Evolutionary conservation across 78 protist genomes (phyloP), one percentile per base, ranked within the genome.

Genomic region (Guillardia theta): DNA sequence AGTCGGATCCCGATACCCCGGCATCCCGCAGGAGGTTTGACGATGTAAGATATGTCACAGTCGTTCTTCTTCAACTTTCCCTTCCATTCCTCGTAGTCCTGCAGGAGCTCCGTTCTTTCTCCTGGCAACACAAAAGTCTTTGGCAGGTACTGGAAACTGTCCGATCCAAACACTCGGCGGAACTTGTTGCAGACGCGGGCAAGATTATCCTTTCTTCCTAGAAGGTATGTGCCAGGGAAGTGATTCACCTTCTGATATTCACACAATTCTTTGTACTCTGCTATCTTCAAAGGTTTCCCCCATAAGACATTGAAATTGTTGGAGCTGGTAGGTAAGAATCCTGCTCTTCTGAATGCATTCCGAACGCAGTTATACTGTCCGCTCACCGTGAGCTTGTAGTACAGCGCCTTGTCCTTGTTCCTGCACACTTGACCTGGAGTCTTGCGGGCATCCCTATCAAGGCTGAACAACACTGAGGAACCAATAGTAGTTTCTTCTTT

Each of bases 211-310:
- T 90, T 90, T n/a, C 50, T 39, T 36, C 77, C 48, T 12, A 90
- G 50, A 48, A 45, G n/a, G 93, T 43, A 90, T 9, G 43, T 41
- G 21, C 93, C 53, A 0, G 93, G 93, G 50, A 53, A 90, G 93
- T 90, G 93, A 50, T 90, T 90, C 19, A 58, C 76, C 41, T 10
- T 4, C 93, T 90, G 93, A 47, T 48, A 53, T 24, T 5, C 39
- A 43, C 48, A 33, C 64, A 80, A 30, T 4, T 80, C 90, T 33
- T 80, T 80, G 90, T 45, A 80, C 90, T 80, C 36, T 2, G 83
- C 46, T 22, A 22, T 24, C 83, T 70, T 70, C 83, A 70, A 43
- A 22, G 83, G 83, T 43, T 33, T 70, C 46, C 83, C 83, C 83
- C 83, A 70, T 43, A 70, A 22, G 36, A 70, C 83, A 2, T 24